Percentiles rank a stretch among this genome's conserved stretches.
Evolutionary conservation across 1,284 basidiomycete species (phyloP).

Genomic region (Apiotrichum akiyoshidainum): DNA sequence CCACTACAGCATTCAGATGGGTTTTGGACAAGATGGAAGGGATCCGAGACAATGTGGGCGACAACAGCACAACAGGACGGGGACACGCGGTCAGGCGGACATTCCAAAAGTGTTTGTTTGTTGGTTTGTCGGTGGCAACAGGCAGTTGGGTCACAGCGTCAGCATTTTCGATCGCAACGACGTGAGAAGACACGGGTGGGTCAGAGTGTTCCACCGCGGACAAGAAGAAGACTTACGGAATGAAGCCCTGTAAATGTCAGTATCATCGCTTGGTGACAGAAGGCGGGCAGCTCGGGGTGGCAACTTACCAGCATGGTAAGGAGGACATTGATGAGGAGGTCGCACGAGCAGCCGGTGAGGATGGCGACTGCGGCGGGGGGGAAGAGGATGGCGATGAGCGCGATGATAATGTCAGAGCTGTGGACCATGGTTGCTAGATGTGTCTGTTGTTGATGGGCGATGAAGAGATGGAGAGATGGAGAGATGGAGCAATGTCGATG

Average conservation of each 20-base stretch:
- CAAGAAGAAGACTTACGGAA: constrained; percentile 20
- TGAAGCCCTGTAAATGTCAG: constrained; percentile 23
- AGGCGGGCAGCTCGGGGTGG: neutral
- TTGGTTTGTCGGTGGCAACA: neutral
- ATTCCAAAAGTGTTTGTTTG: neutral
- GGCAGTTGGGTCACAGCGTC: neutral
- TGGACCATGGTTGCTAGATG: constrained; percentile 35
- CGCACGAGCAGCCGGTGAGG: constrained; percentile 72
- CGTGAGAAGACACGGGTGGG: neutral
- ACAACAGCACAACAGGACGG: no score
- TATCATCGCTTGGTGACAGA: neutral
- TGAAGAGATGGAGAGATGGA: neutral
- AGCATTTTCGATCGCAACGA: neutral
- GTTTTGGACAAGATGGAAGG: no score
- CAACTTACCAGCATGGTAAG: constrained; percentile 26
- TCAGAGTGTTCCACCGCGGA: no score
- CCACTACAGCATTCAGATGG: constrained; percentile 36
- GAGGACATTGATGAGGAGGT: constrained; percentile 72
- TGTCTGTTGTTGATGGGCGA: constrained; percentile 2
- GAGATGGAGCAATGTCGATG: no score
- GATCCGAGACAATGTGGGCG: no score
- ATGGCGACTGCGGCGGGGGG: constrained; percentile 61
- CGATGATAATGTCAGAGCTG: constrained; percentile 44
- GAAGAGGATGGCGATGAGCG: constrained; percentile 59
- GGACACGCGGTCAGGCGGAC: no score